A percentile compares a stretch with the other conserved stretches of the same genome.
Evolutionary conservation across 108 stramenopile species (phyloP).

Genomic region (Cyclotella atomus): DNA sequence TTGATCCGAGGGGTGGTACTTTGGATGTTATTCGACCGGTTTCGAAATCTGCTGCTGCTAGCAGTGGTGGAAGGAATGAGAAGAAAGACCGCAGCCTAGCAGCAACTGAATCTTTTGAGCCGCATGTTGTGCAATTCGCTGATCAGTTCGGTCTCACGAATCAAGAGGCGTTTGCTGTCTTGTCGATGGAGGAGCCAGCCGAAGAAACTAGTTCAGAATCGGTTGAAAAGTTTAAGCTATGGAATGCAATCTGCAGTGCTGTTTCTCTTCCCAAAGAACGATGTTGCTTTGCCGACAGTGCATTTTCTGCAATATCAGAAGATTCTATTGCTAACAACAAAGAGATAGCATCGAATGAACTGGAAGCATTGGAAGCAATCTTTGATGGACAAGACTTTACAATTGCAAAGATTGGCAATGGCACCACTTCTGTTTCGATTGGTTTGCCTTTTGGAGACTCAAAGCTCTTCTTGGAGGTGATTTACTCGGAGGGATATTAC

Average conservation of each 20-base stretch:
- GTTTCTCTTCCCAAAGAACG: conserved; percentile 29
- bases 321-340: conserved; percentile 20
- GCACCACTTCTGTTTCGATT: conserved; percentile 34
- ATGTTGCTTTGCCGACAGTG: conserved; percentile 14
- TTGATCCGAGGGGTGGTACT: conserved; percentile 80
- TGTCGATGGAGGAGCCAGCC: conserved; percentile 19
- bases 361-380: conserved; percentile 79
- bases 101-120: conserved; percentile 6
- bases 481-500: conserved; percentile 42
- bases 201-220: background rate
- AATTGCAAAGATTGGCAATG: conserved; percentile 13
- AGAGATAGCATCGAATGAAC: conserved; percentile 62
- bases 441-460: conserved; percentile 31
- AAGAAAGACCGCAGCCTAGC: background rate
- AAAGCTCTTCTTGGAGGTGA: conserved; percentile 38
- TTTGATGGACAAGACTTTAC: conserved; percentile 58
- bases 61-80: background rate
- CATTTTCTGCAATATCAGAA: conserved; percentile 13
- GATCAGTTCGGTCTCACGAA: conserved; percentile 50
- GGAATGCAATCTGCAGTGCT: conserved; percentile 39
- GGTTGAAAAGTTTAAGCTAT: conserved; percentile 39
- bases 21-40: conserved; percentile 63
- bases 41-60: conserved; percentile 8
- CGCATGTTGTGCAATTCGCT: conserved; percentile 28
- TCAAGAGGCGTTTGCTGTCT: conserved; percentile 50